These are phyloP conservation scores for Alternaria gaisen DNA, from an alignment of 2,329 filamentous ascomycete species.

Conservation along the genomic window DNA sequence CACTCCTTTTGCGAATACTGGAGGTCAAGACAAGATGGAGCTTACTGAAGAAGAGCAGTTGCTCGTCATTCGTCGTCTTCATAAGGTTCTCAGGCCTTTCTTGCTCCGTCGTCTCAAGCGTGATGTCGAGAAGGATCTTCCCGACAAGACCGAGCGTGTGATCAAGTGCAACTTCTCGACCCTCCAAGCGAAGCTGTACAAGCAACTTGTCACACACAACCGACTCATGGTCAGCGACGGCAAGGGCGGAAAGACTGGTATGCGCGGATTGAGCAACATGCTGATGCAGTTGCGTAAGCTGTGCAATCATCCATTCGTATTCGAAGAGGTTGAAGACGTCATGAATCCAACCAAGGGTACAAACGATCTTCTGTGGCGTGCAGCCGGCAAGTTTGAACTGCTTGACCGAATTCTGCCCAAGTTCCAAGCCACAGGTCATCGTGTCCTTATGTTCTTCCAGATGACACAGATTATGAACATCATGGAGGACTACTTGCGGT, in stretches of 20 bases:
- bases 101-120: constrained; percentile 98
- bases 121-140: constrained; percentile 98
- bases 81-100: constrained; percentile 98
- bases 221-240: constrained; percentile 93
- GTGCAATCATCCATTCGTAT: constrained; percentile 99
- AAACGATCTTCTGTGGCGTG: constrained; percentile 95
- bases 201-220: constrained; percentile 96
- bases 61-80: constrained; percentile 95
- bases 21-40: constrained; percentile 98
- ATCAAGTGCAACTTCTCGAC: constrained; percentile 99
- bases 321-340: constrained; percentile 96
- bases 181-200: constrained; percentile 91
- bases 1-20: constrained; percentile 97
- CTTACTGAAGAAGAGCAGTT: constrained; percentile 99
- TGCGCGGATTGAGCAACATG: constrained; percentile 98
- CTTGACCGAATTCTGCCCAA: constrained; percentile 92
- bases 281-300: constrained; percentile 99
- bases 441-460: constrained; percentile 99
- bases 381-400: constrained; percentile 95
- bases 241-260: constrained; percentile 92
- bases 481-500: constrained; percentile 96
- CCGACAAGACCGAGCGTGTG: constrained; percentile 98
- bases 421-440: constrained; percentile 88
- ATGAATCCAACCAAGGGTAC: constrained; percentile 91
- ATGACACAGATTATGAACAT: constrained; percentile 99